Conservation (phyloP, 1,284 basidiomycete genomes). For the Malassezia arunalokei region DNA sequence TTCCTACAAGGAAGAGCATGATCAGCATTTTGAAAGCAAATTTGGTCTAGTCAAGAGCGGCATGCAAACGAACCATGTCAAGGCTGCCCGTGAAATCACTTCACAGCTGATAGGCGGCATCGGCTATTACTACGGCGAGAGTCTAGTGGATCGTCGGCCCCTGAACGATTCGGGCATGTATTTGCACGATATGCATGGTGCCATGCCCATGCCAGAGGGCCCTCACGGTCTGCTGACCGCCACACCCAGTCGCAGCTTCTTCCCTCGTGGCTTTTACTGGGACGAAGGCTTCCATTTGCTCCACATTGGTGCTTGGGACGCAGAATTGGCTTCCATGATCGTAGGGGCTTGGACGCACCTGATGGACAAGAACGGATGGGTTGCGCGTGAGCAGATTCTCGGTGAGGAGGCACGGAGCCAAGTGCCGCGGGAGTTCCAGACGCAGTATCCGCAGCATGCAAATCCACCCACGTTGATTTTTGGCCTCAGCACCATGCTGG, state of each 20-base stretch:
- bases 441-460: slow-evolving; percentile 79
- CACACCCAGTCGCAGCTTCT: slow-evolving; percentile 85
- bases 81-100: slow-evolving; percentile 73
- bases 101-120: slow-evolving; percentile 80
- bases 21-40: slow-evolving; percentile 56
- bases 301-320: slow-evolving; percentile 82
- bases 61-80: slow-evolving; percentile 50
- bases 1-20: slow-evolving; percentile 57
- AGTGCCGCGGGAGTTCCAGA: slow-evolving; percentile 71
- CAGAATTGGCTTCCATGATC: slow-evolving; percentile 77
- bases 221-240: slow-evolving; percentile 63
- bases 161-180: slow-evolving; percentile 67
- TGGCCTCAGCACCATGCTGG: slow-evolving; percentile 75
- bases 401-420: slow-evolving; percentile 75
- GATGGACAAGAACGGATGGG: slow-evolving; percentile 86
- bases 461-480: slow-evolving; percentile 87
- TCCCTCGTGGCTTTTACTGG: slow-evolving; percentile 94
- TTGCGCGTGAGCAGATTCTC: slow-evolving; percentile 83
- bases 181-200: slow-evolving; percentile 20
- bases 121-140: slow-evolving; percentile 85
- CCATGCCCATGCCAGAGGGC: slow-evolving; percentile 47
- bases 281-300: slow-evolving; percentile 90
- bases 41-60: slow-evolving; percentile 53
- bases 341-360: slow-evolving; percentile 75
- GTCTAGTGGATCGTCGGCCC: slow-evolving; percentile 70